Percentiles rank a stretch among this genome's conserved stretches.
These are phyloP conservation scores for Epichloe uncinata DNA, from an alignment of 2,329 filamentous ascomycete species.

Conservation along the genomic window DNA sequence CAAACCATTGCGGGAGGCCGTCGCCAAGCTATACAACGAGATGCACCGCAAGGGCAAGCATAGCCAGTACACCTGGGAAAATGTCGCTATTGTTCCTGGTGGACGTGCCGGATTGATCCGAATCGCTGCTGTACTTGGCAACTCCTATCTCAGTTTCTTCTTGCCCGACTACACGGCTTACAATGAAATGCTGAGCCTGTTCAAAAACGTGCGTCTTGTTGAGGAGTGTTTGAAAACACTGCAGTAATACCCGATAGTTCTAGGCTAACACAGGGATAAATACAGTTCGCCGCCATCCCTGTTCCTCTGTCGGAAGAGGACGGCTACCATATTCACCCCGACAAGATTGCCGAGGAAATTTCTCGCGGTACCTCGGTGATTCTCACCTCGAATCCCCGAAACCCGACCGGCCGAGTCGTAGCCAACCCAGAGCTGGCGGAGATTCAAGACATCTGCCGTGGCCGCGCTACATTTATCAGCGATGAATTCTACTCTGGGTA, in stretches of 20 bases:
- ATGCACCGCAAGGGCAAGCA: conserved; percentile 79
- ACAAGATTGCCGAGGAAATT: conserved; percentile 91
- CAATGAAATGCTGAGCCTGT: conserved; percentile 91
- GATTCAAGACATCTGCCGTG: conserved; percentile 87
- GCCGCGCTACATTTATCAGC: conserved; percentile 81
- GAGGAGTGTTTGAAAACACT: background rate
- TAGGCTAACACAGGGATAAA: background rate
- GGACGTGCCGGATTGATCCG: conserved; percentile 86
- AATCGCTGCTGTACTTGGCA: conserved; percentile 87
- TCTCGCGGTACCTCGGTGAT: conserved; percentile 77
- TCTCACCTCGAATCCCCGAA: conserved; percentile 87
- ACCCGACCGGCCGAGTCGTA: conserved; percentile 83
- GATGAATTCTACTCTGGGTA: conserved; percentile 97
- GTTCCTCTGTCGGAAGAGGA: conserved; percentile 75
- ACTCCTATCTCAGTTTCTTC: conserved; percentile 87
- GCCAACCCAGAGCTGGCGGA: conserved; percentile 72
- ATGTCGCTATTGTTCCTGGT: conserved; percentile 90
- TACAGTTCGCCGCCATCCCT: conserved; percentile 69
- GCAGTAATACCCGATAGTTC: background rate
- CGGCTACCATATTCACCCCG: conserved; percentile 82
- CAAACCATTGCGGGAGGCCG: conserved; percentile 75
- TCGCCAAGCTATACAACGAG: conserved; percentile 85
- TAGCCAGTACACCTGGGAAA: conserved; percentile 92
- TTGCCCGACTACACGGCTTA: conserved; percentile 94
- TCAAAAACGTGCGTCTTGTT: conserved; percentile 57